Conservation (phyloP, 176 grass and related monocot genomes). For the Olyra latifolia region DNA sequence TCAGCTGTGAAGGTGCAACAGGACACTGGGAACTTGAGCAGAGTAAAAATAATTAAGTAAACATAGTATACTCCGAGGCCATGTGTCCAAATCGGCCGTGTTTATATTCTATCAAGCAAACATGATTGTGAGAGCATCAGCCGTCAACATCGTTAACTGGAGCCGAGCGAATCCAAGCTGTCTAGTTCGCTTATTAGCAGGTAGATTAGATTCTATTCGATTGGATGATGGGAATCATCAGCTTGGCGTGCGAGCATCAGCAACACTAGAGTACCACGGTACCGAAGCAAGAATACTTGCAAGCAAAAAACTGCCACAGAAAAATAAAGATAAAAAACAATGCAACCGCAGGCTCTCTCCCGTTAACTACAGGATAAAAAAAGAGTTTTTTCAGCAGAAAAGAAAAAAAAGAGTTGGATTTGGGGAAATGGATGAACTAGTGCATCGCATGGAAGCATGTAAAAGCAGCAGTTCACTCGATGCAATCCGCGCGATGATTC, state of each 20-base stretch:
- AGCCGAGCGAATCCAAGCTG: not conserved
- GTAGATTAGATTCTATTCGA: slow-evolving; percentile 1
- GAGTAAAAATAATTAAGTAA: not conserved
- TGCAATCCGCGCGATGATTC: too few species aligned
- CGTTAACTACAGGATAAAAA: not conserved
- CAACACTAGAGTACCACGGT: not conserved
- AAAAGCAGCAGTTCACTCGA: too few species aligned
- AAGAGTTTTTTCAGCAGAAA: not conserved
- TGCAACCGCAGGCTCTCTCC: not conserved
- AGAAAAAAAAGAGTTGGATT: too few species aligned
- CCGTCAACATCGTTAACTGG: not conserved
- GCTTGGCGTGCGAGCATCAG: slow-evolving; percentile 18
- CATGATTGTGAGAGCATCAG: not conserved
- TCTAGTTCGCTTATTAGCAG: slow-evolving; percentile 3
- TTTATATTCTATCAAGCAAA: not conserved
- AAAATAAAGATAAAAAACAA: not conserved
- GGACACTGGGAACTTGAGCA: not conserved
- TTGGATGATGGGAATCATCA: not conserved
- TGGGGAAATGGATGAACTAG: too few species aligned
- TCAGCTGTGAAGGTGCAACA: not conserved
- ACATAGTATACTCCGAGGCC: not conserved
- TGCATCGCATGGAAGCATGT: too few species aligned
- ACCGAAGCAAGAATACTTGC: not conserved
- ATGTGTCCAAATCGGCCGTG: not conserved
- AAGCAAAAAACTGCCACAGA: not conserved